Evolutionary conservation across 768 basidiomycete genomes (phyloP).

Genomic region (Lactarius hatsudake): DNA sequence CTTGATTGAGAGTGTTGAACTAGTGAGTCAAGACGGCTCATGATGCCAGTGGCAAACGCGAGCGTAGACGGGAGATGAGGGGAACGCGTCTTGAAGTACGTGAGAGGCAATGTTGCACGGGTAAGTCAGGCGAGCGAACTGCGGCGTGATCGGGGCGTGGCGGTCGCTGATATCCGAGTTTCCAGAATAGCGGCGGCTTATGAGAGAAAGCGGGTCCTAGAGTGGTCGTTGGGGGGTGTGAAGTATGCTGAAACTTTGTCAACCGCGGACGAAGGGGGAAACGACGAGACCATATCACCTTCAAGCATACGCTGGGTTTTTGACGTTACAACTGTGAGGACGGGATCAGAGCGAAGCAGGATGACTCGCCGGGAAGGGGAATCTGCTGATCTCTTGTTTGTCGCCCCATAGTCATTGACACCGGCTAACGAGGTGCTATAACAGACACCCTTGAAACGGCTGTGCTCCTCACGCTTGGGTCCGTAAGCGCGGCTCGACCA

Average conservation of each 20-base stretch:
- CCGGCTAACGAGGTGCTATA: slow-evolving; percentile 28
- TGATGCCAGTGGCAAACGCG: slow-evolving; percentile 12
- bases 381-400: slow-evolving; percentile 28
- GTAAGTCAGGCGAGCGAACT: slow-evolving; percentile 26
- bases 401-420: slow-evolving; percentile 29
- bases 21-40: slow-evolving; percentile 26
- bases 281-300: slow-evolving; percentile 26
- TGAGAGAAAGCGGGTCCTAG: slow-evolving; percentile 22
- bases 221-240: slow-evolving; percentile 15
- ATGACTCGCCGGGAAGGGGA: slow-evolving; percentile 24
- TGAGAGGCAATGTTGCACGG: slow-evolving; percentile 19
- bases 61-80: slow-evolving; percentile 8
- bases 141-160: slow-evolving; percentile 28
- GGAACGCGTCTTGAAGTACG: slow-evolving; percentile 20
- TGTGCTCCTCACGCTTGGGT: slow-evolving; percentile 27
- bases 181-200: slow-evolving; percentile 23
- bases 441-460: slow-evolving; percentile 29
- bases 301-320: slow-evolving; percentile 22
- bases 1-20: slow-evolving; percentile 20
- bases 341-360: slow-evolving; percentile 26
- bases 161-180: slow-evolving; percentile 25
- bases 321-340: slow-evolving; percentile 24
- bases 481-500: slow-evolving; percentile 28
- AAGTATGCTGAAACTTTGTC: slow-evolving; percentile 24
- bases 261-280: slow-evolving; percentile 27